A percentile compares a stretch with the other conserved stretches of the same genome.
Evolutionary conservation across 202 grass and related monocot genomes (phyloP).

Genomic region (Panicum virgatum): DNA sequence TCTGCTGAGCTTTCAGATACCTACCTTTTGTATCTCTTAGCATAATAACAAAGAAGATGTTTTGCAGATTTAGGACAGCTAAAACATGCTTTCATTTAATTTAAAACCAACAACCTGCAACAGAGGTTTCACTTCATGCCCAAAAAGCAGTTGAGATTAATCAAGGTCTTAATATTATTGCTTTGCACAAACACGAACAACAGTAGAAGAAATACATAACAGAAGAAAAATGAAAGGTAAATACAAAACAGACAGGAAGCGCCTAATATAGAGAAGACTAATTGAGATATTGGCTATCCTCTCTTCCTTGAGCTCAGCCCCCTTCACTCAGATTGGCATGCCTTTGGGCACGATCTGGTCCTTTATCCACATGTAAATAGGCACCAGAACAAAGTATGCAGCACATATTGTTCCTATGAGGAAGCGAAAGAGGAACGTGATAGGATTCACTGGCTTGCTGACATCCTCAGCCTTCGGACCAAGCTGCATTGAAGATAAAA

Average conservation of each 20-base stretch:
- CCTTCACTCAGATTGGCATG: slow-evolving; percentile 48
- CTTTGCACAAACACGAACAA: slow-evolving; percentile 19
- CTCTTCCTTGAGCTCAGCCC: slow-evolving; percentile 30
- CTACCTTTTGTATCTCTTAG: too few species aligned
- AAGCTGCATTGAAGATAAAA: slow-evolving; percentile 50
- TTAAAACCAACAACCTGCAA: too few species aligned
- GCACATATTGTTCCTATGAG: slow-evolving; percentile 82
- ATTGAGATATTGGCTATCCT: slow-evolving; percentile 40
- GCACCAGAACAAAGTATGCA: slow-evolving; percentile 87
- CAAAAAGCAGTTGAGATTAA: background rate
- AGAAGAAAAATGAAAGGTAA: slow-evolving; percentile 23
- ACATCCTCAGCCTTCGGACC: slow-evolving; percentile 91
- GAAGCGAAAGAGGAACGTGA: slow-evolving; percentile 84
- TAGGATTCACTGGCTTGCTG: slow-evolving; percentile 76
- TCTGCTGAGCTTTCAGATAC: too few species aligned
- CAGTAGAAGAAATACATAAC: slow-evolving; percentile 30
- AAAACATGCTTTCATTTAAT: too few species aligned
- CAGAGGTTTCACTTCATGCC: slow-evolving; percentile 14
- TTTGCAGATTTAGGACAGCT: too few species aligned
- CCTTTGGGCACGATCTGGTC: slow-evolving; percentile 87
- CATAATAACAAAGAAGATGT: too few species aligned
- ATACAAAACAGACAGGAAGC: slow-evolving; percentile 32
- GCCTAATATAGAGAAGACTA: slow-evolving; percentile 57
- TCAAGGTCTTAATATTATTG: slow-evolving; percentile 40
- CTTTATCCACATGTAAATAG: slow-evolving; percentile 99